Conservation (phyloP, 2,329 filamentous ascomycete genomes). For the Diaporthe humulicola region DNA sequence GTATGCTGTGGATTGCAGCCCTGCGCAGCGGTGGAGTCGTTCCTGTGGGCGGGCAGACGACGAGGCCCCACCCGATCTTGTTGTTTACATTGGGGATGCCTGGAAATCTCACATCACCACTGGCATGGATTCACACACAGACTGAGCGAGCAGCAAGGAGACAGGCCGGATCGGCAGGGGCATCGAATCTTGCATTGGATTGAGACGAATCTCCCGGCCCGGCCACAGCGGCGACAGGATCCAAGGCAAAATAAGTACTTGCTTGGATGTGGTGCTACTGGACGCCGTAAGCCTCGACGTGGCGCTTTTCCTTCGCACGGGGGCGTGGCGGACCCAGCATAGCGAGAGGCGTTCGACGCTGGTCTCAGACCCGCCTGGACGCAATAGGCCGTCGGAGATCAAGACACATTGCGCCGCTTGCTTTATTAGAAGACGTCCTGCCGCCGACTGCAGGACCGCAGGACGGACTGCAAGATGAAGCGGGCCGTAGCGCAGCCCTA, state of each 20-base stretch:
- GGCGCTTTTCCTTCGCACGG: neutral
- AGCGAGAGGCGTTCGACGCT: slow-evolving; percentile 12
- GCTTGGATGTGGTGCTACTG: neutral
- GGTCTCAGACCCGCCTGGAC: slow-evolving; percentile 4
- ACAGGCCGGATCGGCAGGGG: slow-evolving; percentile 16
- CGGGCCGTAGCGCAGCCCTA: slow-evolving; percentile 8
- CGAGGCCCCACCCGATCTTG: neutral
- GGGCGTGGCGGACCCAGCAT: neutral
- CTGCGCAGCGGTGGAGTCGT: neutral
- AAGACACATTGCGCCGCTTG: slow-evolving; percentile 10
- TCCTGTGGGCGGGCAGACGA: neutral
- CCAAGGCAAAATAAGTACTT: neutral
- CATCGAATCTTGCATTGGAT: slow-evolving; percentile 13
- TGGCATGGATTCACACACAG: slow-evolving; percentile 2
- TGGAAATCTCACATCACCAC: neutral
- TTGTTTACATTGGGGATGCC: neutral
- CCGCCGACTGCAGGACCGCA: neutral
- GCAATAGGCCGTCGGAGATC: slow-evolving; percentile 2
- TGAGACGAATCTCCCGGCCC: neutral
- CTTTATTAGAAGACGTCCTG: neutral
- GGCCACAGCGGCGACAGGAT: neutral
- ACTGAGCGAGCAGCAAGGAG: neutral
- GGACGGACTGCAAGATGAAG: slow-evolving; percentile 5
- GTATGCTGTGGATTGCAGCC: neutral
- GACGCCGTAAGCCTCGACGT: neutral